Evolutionary conservation across 441 rosid species (phyloP).

Genomic region (Kokia cookei): DNA sequence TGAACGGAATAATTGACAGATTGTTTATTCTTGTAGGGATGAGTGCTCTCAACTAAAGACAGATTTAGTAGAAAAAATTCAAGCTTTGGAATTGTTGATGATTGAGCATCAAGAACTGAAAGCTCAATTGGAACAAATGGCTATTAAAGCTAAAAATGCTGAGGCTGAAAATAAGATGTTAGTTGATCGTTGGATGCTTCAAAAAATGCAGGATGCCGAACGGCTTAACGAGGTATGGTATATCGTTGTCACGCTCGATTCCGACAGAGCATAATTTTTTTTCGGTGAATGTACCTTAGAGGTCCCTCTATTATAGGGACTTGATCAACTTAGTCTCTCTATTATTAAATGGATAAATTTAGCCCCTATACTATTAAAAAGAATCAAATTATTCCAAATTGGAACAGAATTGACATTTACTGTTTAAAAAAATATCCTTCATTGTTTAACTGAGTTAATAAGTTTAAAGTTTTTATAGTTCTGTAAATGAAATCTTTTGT

Average conservation of each 20-base stretch:
- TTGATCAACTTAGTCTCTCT: background rate
- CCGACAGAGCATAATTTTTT: background rate
- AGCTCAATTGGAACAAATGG: conserved; percentile 54
- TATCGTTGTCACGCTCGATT: background rate
- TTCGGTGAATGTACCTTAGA: background rate
- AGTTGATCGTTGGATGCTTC: conserved; percentile 93
- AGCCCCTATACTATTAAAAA: too few relatives aligned
- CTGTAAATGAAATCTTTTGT: too few relatives aligned
- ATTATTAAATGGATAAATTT: too few relatives aligned
- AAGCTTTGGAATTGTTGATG: conserved; percentile 54
- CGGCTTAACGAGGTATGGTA: conserved; percentile 78
- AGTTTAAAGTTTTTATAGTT: too few relatives aligned
- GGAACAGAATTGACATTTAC: too few relatives aligned
- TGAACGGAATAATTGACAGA: conserved; percentile 20
- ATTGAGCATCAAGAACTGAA: conserved; percentile 55
- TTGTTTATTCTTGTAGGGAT: conserved; percentile 40
- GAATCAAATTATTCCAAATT: too few relatives aligned
- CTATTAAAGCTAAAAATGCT: conserved; percentile 57
- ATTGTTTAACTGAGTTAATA: too few relatives aligned
- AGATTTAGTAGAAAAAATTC: conserved; percentile 62
- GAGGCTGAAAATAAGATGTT: conserved; percentile 87
- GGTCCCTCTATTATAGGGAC: background rate
- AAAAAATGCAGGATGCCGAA: conserved; percentile 96
- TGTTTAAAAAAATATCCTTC: too few relatives aligned
- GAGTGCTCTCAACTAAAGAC: conserved; percentile 46